These are phyloP conservation scores for Flaveria floridana DNA, from an alignment of 140 eudicot species.

Conservation along the genomic window DNA sequence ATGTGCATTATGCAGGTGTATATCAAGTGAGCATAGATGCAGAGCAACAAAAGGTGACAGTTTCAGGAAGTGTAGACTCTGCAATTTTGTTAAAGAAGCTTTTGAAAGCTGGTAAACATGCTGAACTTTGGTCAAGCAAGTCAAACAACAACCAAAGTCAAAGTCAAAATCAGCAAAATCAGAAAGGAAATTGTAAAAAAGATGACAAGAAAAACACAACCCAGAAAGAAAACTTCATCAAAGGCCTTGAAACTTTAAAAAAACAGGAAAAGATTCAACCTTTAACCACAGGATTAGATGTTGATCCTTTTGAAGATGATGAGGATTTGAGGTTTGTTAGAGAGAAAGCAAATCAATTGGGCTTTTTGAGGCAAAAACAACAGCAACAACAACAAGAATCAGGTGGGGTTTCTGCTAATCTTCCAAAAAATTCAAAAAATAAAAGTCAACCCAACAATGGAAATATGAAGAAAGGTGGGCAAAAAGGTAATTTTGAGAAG, in stretches of 20 bases:
- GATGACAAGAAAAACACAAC: conserved; percentile 36
- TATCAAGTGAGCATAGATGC: conserved; percentile 76
- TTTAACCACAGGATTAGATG: conserved; percentile 41
- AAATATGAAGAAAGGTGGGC: conserved; percentile 41
- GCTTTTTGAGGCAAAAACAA: conserved; percentile 53
- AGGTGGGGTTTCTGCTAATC: conserved; percentile 26
- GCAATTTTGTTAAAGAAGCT: conserved; percentile 63
- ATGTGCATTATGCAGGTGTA: conserved; percentile 51
- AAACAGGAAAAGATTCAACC: conserved; percentile 50
- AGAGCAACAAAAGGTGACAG: conserved; percentile 77
- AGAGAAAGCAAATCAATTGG: conserved; percentile 44
- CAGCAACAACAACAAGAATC: conserved; percentile 38
- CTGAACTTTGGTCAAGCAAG: conserved; percentile 74
- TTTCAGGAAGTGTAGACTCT: conserved; percentile 75
- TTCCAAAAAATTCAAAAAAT: conserved; percentile 23
- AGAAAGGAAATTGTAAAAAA: conserved; percentile 39
- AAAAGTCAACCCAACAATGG: conserved; percentile 49
- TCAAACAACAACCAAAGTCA: conserved; percentile 43
- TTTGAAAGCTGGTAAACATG: conserved; percentile 69
- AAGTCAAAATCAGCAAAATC: conserved; percentile 38
- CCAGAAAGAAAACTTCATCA: conserved; percentile 20
- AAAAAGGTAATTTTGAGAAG: conserved; percentile 39
- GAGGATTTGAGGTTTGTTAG: conserved; percentile 50
- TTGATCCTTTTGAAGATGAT: conserved; percentile 38
- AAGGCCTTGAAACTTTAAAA: conserved; percentile 43